These are phyloP conservation scores for Neofusicoccum parvum DNA, from an alignment of 2,329 filamentous ascomycete genomes.

Conservation along the genomic window DNA sequence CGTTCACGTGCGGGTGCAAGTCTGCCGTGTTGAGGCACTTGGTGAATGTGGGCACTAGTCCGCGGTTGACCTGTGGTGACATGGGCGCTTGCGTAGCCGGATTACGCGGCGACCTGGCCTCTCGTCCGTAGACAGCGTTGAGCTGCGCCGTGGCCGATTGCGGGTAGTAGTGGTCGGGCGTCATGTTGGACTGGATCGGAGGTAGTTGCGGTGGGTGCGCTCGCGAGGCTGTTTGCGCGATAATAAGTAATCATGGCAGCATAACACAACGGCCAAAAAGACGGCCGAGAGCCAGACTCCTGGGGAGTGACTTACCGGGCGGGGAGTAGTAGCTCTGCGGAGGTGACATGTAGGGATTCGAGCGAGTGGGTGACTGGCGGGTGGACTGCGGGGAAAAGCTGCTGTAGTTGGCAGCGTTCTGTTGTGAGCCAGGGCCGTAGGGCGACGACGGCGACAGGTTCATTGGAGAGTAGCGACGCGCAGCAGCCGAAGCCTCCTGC, in stretches of 20 bases:
- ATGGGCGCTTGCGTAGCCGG: constrained; percentile 55
- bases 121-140: constrained; percentile 65
- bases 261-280: constrained; percentile 30
- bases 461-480: constrained; percentile 95
- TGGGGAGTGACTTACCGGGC: constrained; percentile 48
- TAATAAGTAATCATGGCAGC: constrained; percentile 25
- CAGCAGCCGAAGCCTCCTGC: constrained; percentile 73
- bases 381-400: constrained; percentile 53
- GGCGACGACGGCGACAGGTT: constrained; percentile 82
- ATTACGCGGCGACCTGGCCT: constrained; percentile 53
- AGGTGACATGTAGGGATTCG: constrained; percentile 60
- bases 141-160: constrained; percentile 69
- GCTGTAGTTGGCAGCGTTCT: constrained; percentile 42
- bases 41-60: constrained; percentile 84
- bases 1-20: constrained; percentile 78
- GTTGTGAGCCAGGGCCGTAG: constrained; percentile 67
- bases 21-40: constrained; percentile 74
- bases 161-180: constrained; percentile 71
- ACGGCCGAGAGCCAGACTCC: constrained; percentile 18
- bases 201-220: constrained; percentile 70
- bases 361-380: constrained; percentile 79
- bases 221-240: constrained; percentile 39
- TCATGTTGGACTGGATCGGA: constrained; percentile 71
- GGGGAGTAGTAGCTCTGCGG: constrained; percentile 62
- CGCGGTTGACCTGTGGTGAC: constrained; percentile 51